phyloP scores from a whole-genome alignment of 2,329 filamentous ascomycete species.

The Botrytis byssoidea region DNA sequence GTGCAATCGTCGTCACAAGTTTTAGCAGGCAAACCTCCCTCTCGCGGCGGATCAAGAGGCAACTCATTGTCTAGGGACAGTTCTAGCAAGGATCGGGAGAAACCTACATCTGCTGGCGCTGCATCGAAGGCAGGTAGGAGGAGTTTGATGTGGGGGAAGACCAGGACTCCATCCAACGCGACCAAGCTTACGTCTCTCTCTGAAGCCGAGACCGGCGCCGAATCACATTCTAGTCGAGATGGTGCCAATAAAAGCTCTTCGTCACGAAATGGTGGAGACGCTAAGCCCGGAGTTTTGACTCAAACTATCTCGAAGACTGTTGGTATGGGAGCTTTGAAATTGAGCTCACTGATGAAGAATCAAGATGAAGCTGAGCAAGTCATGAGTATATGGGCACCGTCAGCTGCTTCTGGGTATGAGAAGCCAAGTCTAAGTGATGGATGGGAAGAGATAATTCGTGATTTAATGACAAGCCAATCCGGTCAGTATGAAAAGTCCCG shows the following conservation, averaged over 20 bases:
- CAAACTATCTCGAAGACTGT: slow-evolving; percentile 65
- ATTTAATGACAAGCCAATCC: slow-evolving; percentile 70
- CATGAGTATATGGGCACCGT: slow-evolving; percentile 73
- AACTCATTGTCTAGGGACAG: slow-evolving; percentile 32
- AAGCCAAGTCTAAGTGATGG: slow-evolving; percentile 57
- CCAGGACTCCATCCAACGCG: slow-evolving; percentile 45
- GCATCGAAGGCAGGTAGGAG: slow-evolving; percentile 57
- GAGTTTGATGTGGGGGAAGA: slow-evolving; percentile 68
- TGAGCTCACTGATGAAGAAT: slow-evolving; percentile 73
- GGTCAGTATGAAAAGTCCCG: slow-evolving; percentile 72
- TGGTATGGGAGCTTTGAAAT: slow-evolving; percentile 73
- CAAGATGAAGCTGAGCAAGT: slow-evolving; percentile 72
- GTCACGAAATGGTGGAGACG: slow-evolving; percentile 42
- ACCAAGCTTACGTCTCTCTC: slow-evolving; percentile 53
- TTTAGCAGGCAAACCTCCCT: slow-evolving; percentile 31
- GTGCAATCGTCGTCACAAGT: slow-evolving; percentile 47
- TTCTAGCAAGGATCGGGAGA: slow-evolving; percentile 27
- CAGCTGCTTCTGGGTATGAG: slow-evolving; percentile 56
- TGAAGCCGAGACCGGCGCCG: slow-evolving; percentile 25
- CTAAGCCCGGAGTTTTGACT: slow-evolving; percentile 34
- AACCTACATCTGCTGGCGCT: slow-evolving; percentile 48
- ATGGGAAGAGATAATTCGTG: slow-evolving; percentile 71
- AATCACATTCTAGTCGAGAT: slow-evolving; percentile 28
- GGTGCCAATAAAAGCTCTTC: slow-evolving; percentile 54
- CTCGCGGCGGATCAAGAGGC: slow-evolving; percentile 27